Evolutionary conservation across 345 rosid genomes (phyloP).

Genomic region (Populus euphratica): DNA sequence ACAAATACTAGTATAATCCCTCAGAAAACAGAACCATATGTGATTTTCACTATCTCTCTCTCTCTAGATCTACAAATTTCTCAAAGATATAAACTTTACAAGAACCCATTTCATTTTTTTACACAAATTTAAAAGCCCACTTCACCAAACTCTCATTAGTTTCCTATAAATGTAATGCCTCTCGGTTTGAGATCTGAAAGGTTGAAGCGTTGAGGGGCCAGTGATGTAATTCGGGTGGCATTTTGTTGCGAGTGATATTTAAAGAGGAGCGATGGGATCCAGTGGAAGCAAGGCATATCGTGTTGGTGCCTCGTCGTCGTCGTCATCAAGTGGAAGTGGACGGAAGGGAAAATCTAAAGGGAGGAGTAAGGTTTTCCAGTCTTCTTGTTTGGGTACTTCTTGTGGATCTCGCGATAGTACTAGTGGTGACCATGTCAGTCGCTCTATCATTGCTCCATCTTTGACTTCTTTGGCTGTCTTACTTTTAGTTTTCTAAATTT

Average conservation of each 20-base stretch:
- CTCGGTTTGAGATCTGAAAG: not conserved
- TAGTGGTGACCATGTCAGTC: constrained; percentile 40
- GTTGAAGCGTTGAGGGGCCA: not conserved
- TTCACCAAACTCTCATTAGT: not conserved
- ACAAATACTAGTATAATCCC: not conserved
- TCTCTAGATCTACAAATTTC: constrained; percentile 4
- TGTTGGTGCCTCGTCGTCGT: constrained; percentile 25
- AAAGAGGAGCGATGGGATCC: constrained; percentile 56
- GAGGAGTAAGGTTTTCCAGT: constrained; percentile 49
- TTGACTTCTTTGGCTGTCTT: not conserved
- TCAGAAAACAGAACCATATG: not conserved
- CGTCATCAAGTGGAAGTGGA: constrained; percentile 25
- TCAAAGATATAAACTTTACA: not conserved
- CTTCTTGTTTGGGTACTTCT: constrained; percentile 62
- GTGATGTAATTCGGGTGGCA: constrained; percentile 12
- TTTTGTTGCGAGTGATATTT: not conserved
- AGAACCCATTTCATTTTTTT: not conserved
- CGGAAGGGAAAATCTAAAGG: constrained; percentile 46
- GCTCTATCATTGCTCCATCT: not conserved
- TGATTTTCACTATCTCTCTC: not conserved
- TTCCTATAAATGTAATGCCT: not conserved
- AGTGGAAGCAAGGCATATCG: constrained; percentile 59
- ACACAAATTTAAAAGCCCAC: not conserved
- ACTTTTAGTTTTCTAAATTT: not conserved
- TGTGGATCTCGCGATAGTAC: constrained; percentile 52